phyloP scores from a whole-genome alignment of 2,329 filamentous ascomycete species.

The Verticillium zaregamsianum region DNA sequence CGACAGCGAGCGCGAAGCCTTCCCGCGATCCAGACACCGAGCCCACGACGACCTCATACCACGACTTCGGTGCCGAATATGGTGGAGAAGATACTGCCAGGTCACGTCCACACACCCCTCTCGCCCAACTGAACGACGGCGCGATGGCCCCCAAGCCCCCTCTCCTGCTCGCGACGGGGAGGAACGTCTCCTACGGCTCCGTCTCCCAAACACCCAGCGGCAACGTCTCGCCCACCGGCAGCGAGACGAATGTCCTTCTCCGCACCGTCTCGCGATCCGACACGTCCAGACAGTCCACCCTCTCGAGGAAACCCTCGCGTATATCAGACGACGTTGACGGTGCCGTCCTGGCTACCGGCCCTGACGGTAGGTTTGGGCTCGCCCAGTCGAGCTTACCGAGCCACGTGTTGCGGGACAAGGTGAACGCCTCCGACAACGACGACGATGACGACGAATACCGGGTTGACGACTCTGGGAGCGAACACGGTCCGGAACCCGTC shows the following conservation, averaged over 20 bases:
- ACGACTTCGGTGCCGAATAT: constrained; percentile 7
- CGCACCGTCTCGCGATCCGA: constrained; percentile 17
- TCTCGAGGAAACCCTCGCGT: constrained; percentile 27
- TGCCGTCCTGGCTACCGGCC: constrained; percentile 45
- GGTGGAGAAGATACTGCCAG: constrained; percentile 9
- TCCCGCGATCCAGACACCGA: neutral
- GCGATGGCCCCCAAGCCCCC: constrained; percentile 22
- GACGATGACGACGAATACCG: constrained; percentile 25
- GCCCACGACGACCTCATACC: neutral
- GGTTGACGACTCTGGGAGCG: constrained; percentile 19
- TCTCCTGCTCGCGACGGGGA: constrained; percentile 22
- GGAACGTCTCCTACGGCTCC: constrained; percentile 31
- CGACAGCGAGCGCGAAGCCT: neutral
- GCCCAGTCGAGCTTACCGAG: constrained; percentile 42
- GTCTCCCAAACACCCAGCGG: constrained; percentile 29
- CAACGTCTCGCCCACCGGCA: constrained; percentile 29
- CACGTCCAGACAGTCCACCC: constrained; percentile 20
- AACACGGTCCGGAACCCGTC: constrained; percentile 40
- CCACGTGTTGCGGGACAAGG: constrained; percentile 37
- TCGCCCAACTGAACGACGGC: constrained; percentile 10
- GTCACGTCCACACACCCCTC: constrained; percentile 3
- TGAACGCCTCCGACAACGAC: constrained; percentile 10
- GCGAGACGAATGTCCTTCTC: constrained; percentile 18
- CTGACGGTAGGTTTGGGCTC: constrained; percentile 50
- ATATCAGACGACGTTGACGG: constrained; percentile 47